Evolutionary conservation across 305 asterid genomes (phyloP).

Genomic region (Stenogyne calaminthoides): DNA sequence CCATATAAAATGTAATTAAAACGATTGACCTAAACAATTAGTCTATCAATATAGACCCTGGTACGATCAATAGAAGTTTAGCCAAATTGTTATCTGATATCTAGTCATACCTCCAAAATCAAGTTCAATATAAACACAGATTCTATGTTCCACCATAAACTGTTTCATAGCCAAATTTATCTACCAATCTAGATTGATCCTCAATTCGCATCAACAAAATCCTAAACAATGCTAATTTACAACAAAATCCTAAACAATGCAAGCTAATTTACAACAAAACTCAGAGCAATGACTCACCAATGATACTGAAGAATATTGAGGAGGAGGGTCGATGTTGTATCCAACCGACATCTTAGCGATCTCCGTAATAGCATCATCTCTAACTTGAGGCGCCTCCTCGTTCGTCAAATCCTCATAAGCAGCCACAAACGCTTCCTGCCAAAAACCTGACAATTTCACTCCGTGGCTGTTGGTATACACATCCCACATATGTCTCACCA

Average conservation of each 20-base stretch:
- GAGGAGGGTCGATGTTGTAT: conserved; percentile 54
- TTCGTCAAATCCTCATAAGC: conserved; percentile 82
- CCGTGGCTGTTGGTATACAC: conserved; percentile 71
- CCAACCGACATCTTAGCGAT: conserved; percentile 81
- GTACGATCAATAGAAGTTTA: not conserved
- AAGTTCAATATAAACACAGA: not conserved
- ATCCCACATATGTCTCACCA: conserved; percentile 95
- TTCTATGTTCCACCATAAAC: conserved; percentile 3
- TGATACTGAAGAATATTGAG: conserved; percentile 44
- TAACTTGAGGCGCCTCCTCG: conserved; percentile 59
- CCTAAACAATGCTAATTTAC: not conserved
- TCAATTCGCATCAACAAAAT: not conserved
- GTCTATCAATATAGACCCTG: not conserved
- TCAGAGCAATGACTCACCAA: conserved; percentile 49
- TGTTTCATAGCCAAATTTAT: not conserved
- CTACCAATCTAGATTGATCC: not conserved
- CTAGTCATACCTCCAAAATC: not conserved
- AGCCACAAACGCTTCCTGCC: conserved; percentile 89
- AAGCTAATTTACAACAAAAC: not conserved
- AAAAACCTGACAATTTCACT: conserved; percentile 62
- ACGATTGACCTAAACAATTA: not conserved
- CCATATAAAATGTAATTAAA: not conserved
- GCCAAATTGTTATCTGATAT: conserved; percentile 18
- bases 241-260: not conserved
- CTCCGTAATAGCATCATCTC: conserved; percentile 72